Conservation (phyloP, 2,329 filamentous ascomycete species). For the Ascocoryne sarcoides region DNA sequence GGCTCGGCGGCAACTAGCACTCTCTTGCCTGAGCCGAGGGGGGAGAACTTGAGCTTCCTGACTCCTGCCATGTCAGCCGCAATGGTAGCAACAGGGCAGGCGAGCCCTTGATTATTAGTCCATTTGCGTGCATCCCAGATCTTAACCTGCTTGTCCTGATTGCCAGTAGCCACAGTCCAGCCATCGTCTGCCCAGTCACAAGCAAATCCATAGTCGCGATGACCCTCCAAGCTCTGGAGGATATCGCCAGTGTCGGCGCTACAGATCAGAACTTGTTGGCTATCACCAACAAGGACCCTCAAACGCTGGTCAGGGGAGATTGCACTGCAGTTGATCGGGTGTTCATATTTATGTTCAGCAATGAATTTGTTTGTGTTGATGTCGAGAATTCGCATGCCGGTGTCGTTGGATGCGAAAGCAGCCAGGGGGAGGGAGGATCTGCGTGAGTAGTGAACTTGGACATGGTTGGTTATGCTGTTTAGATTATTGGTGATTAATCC, state of each 20-base stretch:
- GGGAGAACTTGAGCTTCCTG: conserved; percentile 63
- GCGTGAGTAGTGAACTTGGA: conserved; percentile 48
- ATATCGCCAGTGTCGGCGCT: conserved; percentile 57
- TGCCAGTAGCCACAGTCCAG: conserved; percentile 66
- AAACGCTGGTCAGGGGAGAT: conserved; percentile 63
- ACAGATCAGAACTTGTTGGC: conserved; percentile 54
- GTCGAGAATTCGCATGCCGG: conserved; percentile 49
- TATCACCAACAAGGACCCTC: conserved; percentile 65
- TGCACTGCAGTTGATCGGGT: conserved; percentile 64
- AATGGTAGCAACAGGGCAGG: conserved; percentile 44
- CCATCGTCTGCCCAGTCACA: conserved; percentile 76
- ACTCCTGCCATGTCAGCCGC: conserved; percentile 59
- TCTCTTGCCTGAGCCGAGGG: conserved; percentile 55
- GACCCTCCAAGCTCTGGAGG: conserved; percentile 50
- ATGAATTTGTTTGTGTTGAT: conserved; percentile 50
- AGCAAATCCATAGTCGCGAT: conserved; percentile 64
- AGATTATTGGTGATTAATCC: conserved; percentile 38
- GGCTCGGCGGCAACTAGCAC: conserved; percentile 67
- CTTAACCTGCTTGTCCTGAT: conserved; percentile 64
- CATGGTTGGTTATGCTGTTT: conserved; percentile 57
- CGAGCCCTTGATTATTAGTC: conserved; percentile 42
- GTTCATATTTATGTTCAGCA: conserved; percentile 44
- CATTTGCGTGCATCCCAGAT: conserved; percentile 71
- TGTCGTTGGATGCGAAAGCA: conserved; percentile 56
- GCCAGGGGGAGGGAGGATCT: conserved; percentile 43